These are phyloP conservation scores for Parathielavia appendiculata DNA, from an alignment of 495 filamentous ascomycete species.

Conservation along the genomic window DNA sequence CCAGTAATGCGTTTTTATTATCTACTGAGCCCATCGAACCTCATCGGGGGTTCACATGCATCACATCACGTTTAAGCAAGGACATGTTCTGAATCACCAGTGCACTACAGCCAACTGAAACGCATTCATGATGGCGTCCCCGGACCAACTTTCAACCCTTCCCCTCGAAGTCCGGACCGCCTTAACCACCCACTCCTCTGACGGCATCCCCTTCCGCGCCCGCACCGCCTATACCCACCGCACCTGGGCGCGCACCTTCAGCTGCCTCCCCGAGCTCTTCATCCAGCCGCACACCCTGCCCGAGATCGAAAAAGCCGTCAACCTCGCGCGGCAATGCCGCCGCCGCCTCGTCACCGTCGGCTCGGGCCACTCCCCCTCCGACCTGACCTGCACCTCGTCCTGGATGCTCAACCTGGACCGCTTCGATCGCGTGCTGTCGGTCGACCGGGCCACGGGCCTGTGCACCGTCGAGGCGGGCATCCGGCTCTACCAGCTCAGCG, in stretches of 20 bases:
- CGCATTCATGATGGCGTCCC: slow-evolving; percentile 15
- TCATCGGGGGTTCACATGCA: too few species aligned
- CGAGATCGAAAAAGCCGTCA: slow-evolving; percentile 79
- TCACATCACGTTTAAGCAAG: too few species aligned
- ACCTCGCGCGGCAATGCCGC: slow-evolving; percentile 72
- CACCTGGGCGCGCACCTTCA: slow-evolving; percentile 96
- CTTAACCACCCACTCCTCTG: slow-evolving; percentile 21
- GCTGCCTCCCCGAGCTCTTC: slow-evolving; percentile 81
- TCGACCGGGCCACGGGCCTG: slow-evolving; percentile 57
- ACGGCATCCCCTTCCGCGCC: slow-evolving; percentile 68
- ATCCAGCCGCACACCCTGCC: slow-evolving; percentile 69
- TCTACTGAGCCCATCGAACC: too few species aligned
- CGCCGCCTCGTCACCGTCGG: slow-evolving; percentile 76
- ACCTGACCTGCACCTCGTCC: slow-evolving; percentile 86
- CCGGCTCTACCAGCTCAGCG: slow-evolving; percentile 63
- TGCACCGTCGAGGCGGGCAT: slow-evolving; percentile 85
- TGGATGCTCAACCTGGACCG: slow-evolving; percentile 94
- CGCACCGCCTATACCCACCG: slow-evolving; percentile 66
- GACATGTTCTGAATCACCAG: too few species aligned
- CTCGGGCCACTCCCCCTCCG: slow-evolving; percentile 84
- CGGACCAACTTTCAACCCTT: slow-evolving; percentile 13
- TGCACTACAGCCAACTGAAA: too few species aligned
- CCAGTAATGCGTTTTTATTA: too few species aligned
- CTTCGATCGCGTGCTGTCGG: slow-evolving; percentile 63
- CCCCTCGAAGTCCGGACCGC: slow-evolving; percentile 21